phyloP scores from a whole-genome alignment of 1,284 basidiomycete genomes.

The Ganoderma multipileum region DNA sequence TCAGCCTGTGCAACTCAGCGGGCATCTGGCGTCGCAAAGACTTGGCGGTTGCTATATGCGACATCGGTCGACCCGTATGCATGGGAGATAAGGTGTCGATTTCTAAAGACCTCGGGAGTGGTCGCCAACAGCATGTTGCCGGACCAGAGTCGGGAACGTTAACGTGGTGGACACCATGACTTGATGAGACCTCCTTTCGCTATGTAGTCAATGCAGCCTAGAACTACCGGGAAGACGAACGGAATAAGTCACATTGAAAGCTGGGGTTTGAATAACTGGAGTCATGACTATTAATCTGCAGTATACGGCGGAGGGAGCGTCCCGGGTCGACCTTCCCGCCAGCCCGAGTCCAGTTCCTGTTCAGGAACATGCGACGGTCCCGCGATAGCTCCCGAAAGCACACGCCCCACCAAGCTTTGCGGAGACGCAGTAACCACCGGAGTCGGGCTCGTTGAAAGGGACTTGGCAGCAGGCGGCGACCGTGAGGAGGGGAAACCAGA shows the following conservation, averaged over 20 bases:
- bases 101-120: neutral
- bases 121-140: too few relatives aligned
- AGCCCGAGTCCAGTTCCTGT: neutral
- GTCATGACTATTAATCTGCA: neutral
- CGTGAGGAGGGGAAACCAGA: neutral
- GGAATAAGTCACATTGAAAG: too few relatives aligned
- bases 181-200: too few relatives aligned
- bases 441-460: neutral
- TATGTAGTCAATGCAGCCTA: too few relatives aligned
- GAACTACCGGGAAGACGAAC: neutral
- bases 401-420: neutral
- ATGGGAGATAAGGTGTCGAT: neutral
- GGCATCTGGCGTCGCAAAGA: neutral
- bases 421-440: too few relatives aligned
- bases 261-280: too few relatives aligned
- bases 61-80: neutral
- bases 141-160: too few relatives aligned
- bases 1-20: neutral
- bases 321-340: neutral
- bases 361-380: neutral
- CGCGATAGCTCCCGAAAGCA: neutral
- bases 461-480: neutral
- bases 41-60: too few relatives aligned
- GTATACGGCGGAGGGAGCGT: constrained; percentile 3
- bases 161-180: too few relatives aligned